Evolutionary conservation across 495 filamentous ascomycete genomes (phyloP), one percentile per base, ranked within the genome.

Genomic region (Durotheca rogersii): DNA sequence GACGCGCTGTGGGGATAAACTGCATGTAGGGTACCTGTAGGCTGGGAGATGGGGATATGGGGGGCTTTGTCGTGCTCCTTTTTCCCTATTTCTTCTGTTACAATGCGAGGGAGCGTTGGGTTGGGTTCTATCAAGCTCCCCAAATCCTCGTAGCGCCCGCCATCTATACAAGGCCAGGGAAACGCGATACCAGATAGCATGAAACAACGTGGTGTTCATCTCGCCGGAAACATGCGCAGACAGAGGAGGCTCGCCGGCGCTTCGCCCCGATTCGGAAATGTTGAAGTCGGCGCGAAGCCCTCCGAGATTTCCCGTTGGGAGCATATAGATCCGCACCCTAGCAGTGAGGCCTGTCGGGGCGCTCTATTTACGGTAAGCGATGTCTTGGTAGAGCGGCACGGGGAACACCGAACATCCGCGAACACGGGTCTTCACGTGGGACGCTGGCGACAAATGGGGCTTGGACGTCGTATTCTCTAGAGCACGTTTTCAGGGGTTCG

Each of bases 271-370:
- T 58, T 7, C 10, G 44, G 47, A 37, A 23, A 37, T 15, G 15
- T 41, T 50, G 61, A 62, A 38, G 51, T 54, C 61, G 61, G 61
- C 51, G 54, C 35, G 16, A 62, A 19, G 40, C 20, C 51, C 48
- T 59, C 61, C 61, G 61, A 53, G 17, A 40, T 40, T 48, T 19
- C 42, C 18, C 3, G 57, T 51, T 37, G n/a, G 30, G 45, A 19
- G 12, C 20, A 7, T 21, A 21, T 16, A 7, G n/a, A 9, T 12
- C 41, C 12, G 35, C 9, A 36, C 45, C 53, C 42, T 52, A 10
- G 2, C 11, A 10, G n/a, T 15, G 18, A 15, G 29, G 11, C 29
- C 25, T 42, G 33, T 40, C 1, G 37, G 39, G 21, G 15, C 27
- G 9, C 51, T 45, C 56, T 51, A 51, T 43, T 47, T 35, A n/a